phyloP scores from a whole-genome alignment of 1,284 basidiomycete genomes.

The Tremellales sp. region DNA sequence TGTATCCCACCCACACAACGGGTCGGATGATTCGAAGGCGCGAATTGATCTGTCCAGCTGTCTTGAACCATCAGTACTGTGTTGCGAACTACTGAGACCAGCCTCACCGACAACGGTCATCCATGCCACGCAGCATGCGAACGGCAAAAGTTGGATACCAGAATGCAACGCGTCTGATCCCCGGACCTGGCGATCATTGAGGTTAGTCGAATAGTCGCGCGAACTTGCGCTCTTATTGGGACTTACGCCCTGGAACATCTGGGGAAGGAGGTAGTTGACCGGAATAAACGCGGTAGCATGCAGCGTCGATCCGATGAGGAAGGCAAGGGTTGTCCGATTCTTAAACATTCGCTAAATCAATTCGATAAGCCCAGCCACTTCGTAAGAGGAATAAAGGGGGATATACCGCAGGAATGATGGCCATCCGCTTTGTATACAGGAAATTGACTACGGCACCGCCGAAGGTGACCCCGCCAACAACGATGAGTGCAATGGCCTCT shows the following conservation, averaged over 20 bases:
- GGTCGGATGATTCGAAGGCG: constrained; percentile 39
- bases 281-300: constrained; percentile 36
- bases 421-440: constrained; percentile 61
- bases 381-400: too few species aligned
- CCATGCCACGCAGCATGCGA: constrained; percentile 26
- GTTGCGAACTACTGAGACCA: not conserved
- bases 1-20: constrained; percentile 39
- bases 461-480: constrained; percentile 60
- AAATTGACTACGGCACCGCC: constrained; percentile 60
- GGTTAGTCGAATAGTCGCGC: not conserved
- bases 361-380: not conserved
- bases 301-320: constrained; percentile 33
- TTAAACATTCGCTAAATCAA: constrained; percentile 29
- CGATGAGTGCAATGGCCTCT: constrained; percentile 64
- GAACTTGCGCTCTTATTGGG: too few species aligned
- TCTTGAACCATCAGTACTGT: not conserved
- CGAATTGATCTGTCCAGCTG: constrained; percentile 38
- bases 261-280: constrained; percentile 30
- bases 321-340: constrained; percentile 38
- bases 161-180: constrained; percentile 27
- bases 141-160: constrained; percentile 35
- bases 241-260: constrained; percentile 35
- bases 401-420: constrained; percentile 57
- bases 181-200: constrained; percentile 9
- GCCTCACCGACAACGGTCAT: constrained; percentile 26